A percentile compares a stretch with the other conserved stretches of the same genome.
Evolutionary conservation across 2,329 filamentous ascomycete genomes (phyloP).

Genomic region (Ophiostoma pallidulum): DNA sequence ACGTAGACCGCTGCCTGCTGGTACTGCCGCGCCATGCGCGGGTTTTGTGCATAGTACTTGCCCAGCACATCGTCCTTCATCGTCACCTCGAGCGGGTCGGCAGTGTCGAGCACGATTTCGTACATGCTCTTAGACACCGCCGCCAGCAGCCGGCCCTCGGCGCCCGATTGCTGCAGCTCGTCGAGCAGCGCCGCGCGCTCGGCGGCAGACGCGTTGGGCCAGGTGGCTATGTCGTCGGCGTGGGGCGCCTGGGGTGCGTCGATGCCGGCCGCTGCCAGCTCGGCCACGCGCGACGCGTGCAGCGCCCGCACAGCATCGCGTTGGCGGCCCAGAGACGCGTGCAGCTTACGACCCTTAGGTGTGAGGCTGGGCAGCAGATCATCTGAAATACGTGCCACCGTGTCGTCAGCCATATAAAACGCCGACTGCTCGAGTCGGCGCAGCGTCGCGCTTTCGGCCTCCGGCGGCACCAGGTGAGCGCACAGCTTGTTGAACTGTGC

Average conservation of each 20-base stretch:
- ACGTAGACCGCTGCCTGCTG: constrained; percentile 15
- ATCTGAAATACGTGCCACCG: constrained; percentile 5
- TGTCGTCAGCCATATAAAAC: constrained; percentile 16
- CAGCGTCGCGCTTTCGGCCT: constrained; percentile 9
- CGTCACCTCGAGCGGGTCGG: constrained; percentile 23
- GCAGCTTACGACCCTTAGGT: constrained; percentile 15
- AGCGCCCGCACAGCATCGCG: constrained; percentile 12
- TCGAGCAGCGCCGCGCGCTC: constrained; percentile 7
- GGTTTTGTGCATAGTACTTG: constrained; percentile 17
- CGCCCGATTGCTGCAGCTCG: constrained; percentile 3
- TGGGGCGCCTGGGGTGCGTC: background rate
- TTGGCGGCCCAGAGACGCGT: constrained; percentile 9
- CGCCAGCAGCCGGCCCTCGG: constrained; percentile 14
- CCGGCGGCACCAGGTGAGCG: constrained; percentile 11
- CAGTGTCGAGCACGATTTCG: constrained; percentile 19
- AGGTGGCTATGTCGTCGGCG: constrained; percentile 12
- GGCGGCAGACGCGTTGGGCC: constrained; percentile 10
- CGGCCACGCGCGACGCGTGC: background rate
- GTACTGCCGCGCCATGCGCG: constrained; percentile 18
- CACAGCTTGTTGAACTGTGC: constrained; percentile 13
- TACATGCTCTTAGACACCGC: constrained; percentile 14
- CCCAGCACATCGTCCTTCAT: constrained; percentile 21
- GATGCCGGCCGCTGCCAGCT: background rate
- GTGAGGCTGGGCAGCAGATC: constrained; percentile 1
- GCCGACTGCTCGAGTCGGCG: constrained; percentile 13